Evolutionary conservation across 441 rosid species (phyloP).

Genomic region (Eutrema salsugineum): DNA sequence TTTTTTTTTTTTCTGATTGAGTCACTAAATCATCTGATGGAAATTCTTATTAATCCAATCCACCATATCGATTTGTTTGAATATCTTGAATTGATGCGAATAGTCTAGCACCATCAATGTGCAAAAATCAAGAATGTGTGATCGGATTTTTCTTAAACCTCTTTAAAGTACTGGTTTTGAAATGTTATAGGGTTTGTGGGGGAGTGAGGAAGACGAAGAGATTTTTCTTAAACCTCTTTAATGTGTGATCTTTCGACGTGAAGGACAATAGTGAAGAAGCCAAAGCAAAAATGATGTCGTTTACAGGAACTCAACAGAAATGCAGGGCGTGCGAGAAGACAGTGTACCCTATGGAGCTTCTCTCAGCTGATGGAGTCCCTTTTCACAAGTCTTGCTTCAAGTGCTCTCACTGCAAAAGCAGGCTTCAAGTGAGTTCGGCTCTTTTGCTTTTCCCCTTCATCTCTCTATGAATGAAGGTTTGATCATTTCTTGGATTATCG

Average conservation of each 20-base stretch:
- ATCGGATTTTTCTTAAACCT: background rate
- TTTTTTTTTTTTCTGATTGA: background rate
- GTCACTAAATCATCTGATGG: background rate
- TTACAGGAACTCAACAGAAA: slow-evolving; percentile 90
- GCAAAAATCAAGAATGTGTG: background rate
- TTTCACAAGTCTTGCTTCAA: slow-evolving; percentile 95
- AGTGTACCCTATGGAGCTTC: slow-evolving; percentile 85
- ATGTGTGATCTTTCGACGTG: too few species aligned
- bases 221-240: too few species aligned
- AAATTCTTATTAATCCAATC: background rate
- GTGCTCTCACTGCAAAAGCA: slow-evolving; percentile 93
- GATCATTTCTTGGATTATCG: background rate
- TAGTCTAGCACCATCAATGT: background rate
- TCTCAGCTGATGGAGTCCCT: slow-evolving; percentile 85
- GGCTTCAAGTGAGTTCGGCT: slow-evolving; percentile 52
- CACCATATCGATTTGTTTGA: background rate
- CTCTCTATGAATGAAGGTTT: background rate
- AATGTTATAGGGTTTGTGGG: background rate
- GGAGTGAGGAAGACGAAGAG: background rate
- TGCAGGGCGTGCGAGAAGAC: slow-evolving; percentile 97
- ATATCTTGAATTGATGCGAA: background rate
- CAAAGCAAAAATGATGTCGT: slow-evolving; percentile 46
- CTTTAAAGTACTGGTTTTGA: slow-evolving; percentile 2
- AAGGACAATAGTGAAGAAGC: background rate
- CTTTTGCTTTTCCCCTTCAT: background rate